These are phyloP conservation scores for Neonectria faginata DNA, from an alignment of 2,329 filamentous ascomycete species.

Conservation along the genomic window DNA sequence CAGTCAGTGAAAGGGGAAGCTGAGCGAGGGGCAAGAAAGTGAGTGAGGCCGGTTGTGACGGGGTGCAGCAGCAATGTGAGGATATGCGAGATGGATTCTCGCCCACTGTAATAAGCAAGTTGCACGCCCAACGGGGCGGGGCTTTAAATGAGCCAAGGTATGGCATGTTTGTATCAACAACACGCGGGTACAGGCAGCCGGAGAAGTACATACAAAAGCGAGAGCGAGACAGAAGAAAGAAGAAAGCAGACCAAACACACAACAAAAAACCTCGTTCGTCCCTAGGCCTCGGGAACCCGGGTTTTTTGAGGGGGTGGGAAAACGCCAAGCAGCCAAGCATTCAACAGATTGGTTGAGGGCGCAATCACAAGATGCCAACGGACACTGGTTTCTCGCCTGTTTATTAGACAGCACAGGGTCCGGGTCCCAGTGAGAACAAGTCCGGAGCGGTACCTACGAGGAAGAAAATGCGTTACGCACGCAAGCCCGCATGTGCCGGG, in stretches of 20 bases:
- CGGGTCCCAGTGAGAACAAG: not conserved
- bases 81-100: too few relatives aligned
- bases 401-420: not conserved
- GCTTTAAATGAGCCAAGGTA: too few relatives aligned
- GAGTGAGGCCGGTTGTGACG: not conserved
- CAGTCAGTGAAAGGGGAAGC: not conserved
- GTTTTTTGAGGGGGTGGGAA: not conserved
- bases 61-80: not conserved
- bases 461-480: not conserved
- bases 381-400: not conserved
- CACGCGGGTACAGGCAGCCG: not conserved
- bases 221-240: not conserved
- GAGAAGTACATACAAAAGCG: not conserved
- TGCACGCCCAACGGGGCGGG: too few relatives aligned
- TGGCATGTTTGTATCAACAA: not conserved
- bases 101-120: too few relatives aligned
- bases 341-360: conserved; percentile 21
- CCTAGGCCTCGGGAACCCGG: not conserved
- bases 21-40: not conserved
- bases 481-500: conserved; percentile 18
- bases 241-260: not conserved
- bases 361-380: conserved; percentile 14
- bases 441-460: not conserved
- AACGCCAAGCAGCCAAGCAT: conserved; percentile 19
- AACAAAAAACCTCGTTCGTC: not conserved